Evolutionary conservation across 2,329 filamentous ascomycete species (phyloP).

Genomic region (Thermothelomyces thermophilus): DNA sequence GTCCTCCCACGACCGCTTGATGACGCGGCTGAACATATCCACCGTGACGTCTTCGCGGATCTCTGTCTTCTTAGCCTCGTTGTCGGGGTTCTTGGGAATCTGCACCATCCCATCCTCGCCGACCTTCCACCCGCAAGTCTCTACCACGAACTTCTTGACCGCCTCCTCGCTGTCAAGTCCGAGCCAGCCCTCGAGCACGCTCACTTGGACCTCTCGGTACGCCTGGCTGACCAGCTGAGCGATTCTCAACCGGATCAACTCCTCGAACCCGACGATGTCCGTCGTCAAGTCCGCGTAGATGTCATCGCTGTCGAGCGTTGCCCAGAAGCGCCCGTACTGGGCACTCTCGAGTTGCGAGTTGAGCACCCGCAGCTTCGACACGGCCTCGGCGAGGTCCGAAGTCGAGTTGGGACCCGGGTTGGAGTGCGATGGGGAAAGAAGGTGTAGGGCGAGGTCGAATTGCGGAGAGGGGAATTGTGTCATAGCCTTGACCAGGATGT

Average conservation of each 20-base stretch:
- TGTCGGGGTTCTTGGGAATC: slow-evolving; percentile 90
- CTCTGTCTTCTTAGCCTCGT: slow-evolving; percentile 92
- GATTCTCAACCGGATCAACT: slow-evolving; percentile 84
- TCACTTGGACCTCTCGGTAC: slow-evolving; percentile 64
- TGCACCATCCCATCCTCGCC: slow-evolving; percentile 59
- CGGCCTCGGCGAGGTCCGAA: slow-evolving; percentile 77
- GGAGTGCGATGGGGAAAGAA: slow-evolving; percentile 79
- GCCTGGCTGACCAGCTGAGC: slow-evolving; percentile 78
- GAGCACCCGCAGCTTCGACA: slow-evolving; percentile 77
- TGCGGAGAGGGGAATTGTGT: slow-evolving; percentile 95
- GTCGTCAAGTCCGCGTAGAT: slow-evolving; percentile 92
- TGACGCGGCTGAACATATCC: slow-evolving; percentile 74
- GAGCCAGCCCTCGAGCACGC: slow-evolving; percentile 68
- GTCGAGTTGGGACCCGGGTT: slow-evolving; percentile 55
- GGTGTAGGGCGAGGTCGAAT: slow-evolving; percentile 88
- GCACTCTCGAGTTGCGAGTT: slow-evolving; percentile 84
- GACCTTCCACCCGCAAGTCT: slow-evolving; percentile 82
- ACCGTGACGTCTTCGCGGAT: slow-evolving; percentile 93
- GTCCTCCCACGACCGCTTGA: slow-evolving; percentile 82
- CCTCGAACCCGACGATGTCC: slow-evolving; percentile 92
- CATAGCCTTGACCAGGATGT: slow-evolving; percentile 96
- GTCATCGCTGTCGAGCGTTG: slow-evolving; percentile 85
- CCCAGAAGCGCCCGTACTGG: slow-evolving; percentile 90
- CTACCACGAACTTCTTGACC: slow-evolving; percentile 70
- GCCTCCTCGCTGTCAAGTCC: slow-evolving; percentile 59